Evolutionary conservation across 106 monocot species (phyloP).

Genomic region (Phalaenopsis equestris): DNA sequence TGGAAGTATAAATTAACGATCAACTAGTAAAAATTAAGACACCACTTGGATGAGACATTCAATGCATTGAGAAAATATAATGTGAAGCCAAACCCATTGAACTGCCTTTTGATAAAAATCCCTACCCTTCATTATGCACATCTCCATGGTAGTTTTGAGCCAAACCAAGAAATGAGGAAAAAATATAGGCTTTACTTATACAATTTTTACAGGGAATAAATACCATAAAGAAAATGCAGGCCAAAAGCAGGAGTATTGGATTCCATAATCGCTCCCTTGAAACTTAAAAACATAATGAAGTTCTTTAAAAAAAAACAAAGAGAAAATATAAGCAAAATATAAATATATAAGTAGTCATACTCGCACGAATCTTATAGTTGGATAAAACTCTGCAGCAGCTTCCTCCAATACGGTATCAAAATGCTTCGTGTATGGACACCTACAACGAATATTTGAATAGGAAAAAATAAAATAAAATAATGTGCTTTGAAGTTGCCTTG

Average conservation of each 20-base stretch:
- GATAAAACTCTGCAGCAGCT: constrained; percentile 82
- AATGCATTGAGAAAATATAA: too few species aligned
- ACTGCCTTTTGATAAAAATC: background rate
- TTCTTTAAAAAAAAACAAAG: background rate
- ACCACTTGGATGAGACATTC: too few species aligned
- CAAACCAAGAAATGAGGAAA: background rate
- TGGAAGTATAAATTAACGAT: too few species aligned
- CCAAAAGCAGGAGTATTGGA: background rate
- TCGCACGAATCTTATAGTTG: constrained; percentile 57
- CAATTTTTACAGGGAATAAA: background rate
- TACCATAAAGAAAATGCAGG: background rate
- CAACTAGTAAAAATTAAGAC: too few species aligned
- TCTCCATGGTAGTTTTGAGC: background rate
- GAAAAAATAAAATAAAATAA: constrained; percentile 2
- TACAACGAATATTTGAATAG: constrained; percentile 14
- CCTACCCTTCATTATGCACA: background rate
- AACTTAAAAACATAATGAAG: too few species aligned
- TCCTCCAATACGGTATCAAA: constrained; percentile 80
- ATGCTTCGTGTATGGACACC: constrained; percentile 73
- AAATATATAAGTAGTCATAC: constrained; percentile 18
- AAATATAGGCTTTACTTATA: background rate
- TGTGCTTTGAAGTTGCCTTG: background rate
- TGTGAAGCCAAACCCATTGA: too few species aligned
- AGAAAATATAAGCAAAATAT: background rate
- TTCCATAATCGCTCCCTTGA: too few species aligned